phyloP scores from a whole-genome alignment of 2,329 filamentous ascomycete species.

The Aspergillus luchuensis region DNA sequence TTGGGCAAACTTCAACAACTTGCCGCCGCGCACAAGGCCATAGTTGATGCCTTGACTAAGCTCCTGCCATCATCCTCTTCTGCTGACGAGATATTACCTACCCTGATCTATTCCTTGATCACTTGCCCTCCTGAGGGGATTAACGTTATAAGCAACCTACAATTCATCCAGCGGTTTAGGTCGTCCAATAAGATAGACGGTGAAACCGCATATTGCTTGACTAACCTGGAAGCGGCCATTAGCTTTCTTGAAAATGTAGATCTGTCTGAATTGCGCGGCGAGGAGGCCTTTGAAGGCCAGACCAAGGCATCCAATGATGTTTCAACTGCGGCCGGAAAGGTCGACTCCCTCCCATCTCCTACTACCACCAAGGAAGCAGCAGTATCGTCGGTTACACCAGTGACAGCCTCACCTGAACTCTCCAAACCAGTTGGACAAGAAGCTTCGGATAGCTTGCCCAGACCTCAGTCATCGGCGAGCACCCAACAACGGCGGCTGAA shows the following conservation, averaged over 20 bases:
- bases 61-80: constrained; percentile 75
- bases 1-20: constrained; percentile 88
- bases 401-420: constrained; percentile 34
- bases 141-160: constrained; percentile 89
- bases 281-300: constrained; percentile 72
- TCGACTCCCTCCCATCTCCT: constrained; percentile 27
- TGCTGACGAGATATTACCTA: constrained; percentile 94
- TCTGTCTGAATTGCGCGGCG: constrained; percentile 79
- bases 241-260: constrained; percentile 96
- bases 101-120: constrained; percentile 93
- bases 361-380: constrained; percentile 24
- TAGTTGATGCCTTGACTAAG: constrained; percentile 79
- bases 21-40: constrained; percentile 86
- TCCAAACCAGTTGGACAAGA: constrained; percentile 32
- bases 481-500: constrained; percentile 75
- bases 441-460: constrained; percentile 37
- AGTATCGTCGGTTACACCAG: constrained; percentile 31
- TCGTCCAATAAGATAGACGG: constrained; percentile 84
- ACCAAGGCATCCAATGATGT: constrained; percentile 53
- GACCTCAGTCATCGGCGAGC: constrained; percentile 32
- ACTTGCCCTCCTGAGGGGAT: constrained; percentile 83
- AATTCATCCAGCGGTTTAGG: constrained; percentile 90
- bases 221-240: constrained; percentile 91
- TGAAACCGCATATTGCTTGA: constrained; percentile 93
- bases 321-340: constrained; percentile 28